phyloP scores from a whole-genome alignment of 108 stramenopile species.

The Cyclostephanos invisitatus region DNA sequence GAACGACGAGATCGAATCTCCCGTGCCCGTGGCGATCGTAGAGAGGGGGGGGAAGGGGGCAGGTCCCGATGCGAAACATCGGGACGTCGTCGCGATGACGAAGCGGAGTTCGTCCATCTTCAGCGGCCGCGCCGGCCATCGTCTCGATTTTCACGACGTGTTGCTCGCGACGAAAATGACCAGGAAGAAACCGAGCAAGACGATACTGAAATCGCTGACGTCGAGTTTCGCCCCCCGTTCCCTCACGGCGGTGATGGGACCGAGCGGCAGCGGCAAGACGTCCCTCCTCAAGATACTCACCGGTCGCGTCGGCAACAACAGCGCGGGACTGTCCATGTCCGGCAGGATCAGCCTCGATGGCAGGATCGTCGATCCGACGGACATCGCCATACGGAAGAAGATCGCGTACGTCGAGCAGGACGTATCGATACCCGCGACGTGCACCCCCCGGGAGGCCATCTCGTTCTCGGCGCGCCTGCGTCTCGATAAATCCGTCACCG shows the following conservation, averaged over 20 bases:
- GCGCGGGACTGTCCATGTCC: conserved; percentile 30
- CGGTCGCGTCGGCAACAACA: conserved; percentile 54
- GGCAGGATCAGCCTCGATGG: conserved; percentile 74
- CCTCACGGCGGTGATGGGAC: conserved; percentile 70
- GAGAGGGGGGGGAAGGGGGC: too few species aligned
- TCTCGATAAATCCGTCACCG: conserved; percentile 59
- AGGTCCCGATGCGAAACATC: background rate
- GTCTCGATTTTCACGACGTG: background rate
- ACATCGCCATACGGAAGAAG: conserved; percentile 65
- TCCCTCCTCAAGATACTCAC: conserved; percentile 81
- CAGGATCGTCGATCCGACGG: conserved; percentile 63
- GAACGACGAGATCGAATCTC: background rate
- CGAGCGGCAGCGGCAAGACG: conserved; percentile 81
- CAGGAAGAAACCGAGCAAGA: background rate
- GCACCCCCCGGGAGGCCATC: conserved; percentile 88
- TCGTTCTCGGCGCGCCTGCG: conserved; percentile 82
- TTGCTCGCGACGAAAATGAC: background rate
- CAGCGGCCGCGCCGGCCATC: background rate
- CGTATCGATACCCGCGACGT: conserved; percentile 75
- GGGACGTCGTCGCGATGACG: background rate
- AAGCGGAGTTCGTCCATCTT: conserved; percentile 5
- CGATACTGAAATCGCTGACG: background rate
- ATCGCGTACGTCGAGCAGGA: conserved; percentile 90
- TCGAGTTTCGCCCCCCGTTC: background rate
- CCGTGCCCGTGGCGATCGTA: background rate